Evolutionary conservation across 2,329 filamentous ascomycete genomes (phyloP).

Genomic region (Aureobasidium sp.): DNA sequence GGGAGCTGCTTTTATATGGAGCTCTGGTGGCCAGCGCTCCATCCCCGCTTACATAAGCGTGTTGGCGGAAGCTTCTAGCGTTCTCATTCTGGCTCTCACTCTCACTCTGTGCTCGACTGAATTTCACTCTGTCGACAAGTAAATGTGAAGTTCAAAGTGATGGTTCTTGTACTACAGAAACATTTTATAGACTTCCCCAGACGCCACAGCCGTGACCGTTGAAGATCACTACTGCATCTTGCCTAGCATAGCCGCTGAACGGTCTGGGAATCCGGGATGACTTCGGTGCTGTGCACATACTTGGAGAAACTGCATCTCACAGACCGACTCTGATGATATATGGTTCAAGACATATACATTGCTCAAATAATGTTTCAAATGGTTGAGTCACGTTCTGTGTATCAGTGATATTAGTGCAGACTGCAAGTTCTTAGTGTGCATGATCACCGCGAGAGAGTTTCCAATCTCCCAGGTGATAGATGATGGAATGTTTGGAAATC

Average conservation of each 20-base stretch:
- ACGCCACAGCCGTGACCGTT: constrained; percentile 4
- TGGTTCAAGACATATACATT: not conserved
- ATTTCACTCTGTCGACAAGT: not conserved
- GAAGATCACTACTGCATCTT: not conserved
- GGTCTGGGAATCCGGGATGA: not conserved
- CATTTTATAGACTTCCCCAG: not conserved
- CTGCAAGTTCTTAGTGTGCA: not conserved
- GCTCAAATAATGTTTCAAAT: not conserved
- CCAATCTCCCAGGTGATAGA: too few relatives aligned
- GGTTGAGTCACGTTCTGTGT: not conserved
- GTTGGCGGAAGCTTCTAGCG: not conserved
- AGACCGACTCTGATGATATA: not conserved
- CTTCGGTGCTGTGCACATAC: not conserved
- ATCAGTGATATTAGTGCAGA: not conserved
- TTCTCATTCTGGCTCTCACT: not conserved
- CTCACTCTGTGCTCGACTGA: not conserved
- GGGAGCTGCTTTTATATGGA: not conserved
- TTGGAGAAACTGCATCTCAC: not conserved
- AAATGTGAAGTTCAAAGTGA: not conserved
- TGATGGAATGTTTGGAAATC: not conserved
- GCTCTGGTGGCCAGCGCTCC: not conserved
- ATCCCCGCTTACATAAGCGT: not conserved
- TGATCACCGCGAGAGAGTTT: not conserved
- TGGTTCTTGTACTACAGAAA: not conserved
- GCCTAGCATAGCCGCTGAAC: not conserved